Evolutionary conservation across 1,284 basidiomycete species (phyloP), one percentile per base, ranked within the genome.

Genomic region (Cutaneotrichosporon sp.): DNA sequence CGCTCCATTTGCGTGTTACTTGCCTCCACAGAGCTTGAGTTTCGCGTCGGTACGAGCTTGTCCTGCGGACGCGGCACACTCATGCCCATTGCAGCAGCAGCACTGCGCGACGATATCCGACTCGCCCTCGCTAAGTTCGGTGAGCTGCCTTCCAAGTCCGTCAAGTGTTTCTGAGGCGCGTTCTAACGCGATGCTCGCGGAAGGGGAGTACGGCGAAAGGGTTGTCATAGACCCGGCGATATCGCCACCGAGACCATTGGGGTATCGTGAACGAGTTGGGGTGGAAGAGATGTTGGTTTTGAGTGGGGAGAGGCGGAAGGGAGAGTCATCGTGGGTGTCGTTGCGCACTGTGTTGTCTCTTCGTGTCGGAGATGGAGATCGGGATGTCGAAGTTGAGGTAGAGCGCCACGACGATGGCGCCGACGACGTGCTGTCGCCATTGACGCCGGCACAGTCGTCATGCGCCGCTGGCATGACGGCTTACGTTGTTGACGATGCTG

Each of bases 21-120:
- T 66, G 90, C 89, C 88, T 67, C 88, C 89, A 71, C 88, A 89
- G 41, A 92, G 78, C 53, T 86, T 82, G 57, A 92, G 78, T 59
- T 86, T 79, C 56, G 80, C 84, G 71, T 90, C 87, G 24, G 90
- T 75, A 68, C 82, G 82, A 43, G 81, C 77, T 72, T 84, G 86
- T 52, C 82, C 75, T 35, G 77, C 78, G n/a, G 79, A 60, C 83
- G 58, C 62, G n/a, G 49, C 44, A 52, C 69, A 70, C 20, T 55
- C 61, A 3, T 44, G 16, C 5, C 42, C 37, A 1, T 52, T 51
- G 2, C 54, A 46, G 11, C 62, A 62, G 31, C 62, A 61, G 57
- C 68, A 71, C n/a, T 63, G 55, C 14, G 53, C 41, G 7, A 12
- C 27, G 10, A 55, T 29, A 3, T 42, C 59, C 5, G 52, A 50